These are phyloP conservation scores for Austroboletus novae-zelandiae DNA, from an alignment of 1,284 basidiomycete genomes.

Conservation along the genomic window DNA sequence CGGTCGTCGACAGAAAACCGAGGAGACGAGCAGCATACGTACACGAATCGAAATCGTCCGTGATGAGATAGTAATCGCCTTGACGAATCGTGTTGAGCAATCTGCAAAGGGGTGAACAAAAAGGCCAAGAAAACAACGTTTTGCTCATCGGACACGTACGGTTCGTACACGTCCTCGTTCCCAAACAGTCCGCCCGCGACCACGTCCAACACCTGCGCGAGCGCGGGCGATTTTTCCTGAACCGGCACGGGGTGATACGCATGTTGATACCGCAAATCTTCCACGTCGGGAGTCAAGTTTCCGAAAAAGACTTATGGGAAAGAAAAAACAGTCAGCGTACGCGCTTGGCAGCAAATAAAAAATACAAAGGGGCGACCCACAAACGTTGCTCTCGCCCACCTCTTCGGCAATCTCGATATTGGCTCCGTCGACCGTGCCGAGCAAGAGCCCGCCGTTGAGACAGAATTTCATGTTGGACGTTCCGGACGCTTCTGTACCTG, in stretches of 20 bases:
- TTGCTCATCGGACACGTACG: slow-evolving; percentile 61
- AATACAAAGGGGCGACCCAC: slow-evolving; percentile 37
- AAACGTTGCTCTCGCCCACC: slow-evolving; percentile 69
- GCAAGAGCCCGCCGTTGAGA: slow-evolving; percentile 82
- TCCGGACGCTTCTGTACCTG: slow-evolving; percentile 87
- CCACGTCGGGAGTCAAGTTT: slow-evolving; percentile 77
- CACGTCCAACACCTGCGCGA: slow-evolving; percentile 71
- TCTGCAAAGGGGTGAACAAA: slow-evolving; percentile 34
- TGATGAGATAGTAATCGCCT: slow-evolving; percentile 78
- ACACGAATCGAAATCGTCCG: slow-evolving; percentile 92
- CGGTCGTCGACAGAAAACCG: not conserved
- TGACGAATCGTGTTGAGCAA: slow-evolving; percentile 74
- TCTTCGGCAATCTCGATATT: slow-evolving; percentile 96
- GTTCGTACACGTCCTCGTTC: slow-evolving; percentile 73
- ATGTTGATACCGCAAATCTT: slow-evolving; percentile 82
- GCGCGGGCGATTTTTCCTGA: slow-evolving; percentile 76
- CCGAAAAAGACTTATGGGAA: slow-evolving; percentile 73
- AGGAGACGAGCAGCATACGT: slow-evolving; percentile 22
- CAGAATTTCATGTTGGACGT: slow-evolving; percentile 95
- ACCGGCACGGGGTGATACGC: slow-evolving; percentile 77
- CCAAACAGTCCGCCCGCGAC: slow-evolving; percentile 77
- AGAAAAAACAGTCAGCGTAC: not conserved
- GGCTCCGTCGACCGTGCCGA: slow-evolving; percentile 86
- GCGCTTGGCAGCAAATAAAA: not conserved
- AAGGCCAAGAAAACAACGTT: too few relatives aligned